A percentile compares a stretch with the other conserved stretches of the same genome.
phyloP scores from a whole-genome alignment of 2,329 filamentous ascomycete species.

The Pseudocercospora ulei region DNA sequence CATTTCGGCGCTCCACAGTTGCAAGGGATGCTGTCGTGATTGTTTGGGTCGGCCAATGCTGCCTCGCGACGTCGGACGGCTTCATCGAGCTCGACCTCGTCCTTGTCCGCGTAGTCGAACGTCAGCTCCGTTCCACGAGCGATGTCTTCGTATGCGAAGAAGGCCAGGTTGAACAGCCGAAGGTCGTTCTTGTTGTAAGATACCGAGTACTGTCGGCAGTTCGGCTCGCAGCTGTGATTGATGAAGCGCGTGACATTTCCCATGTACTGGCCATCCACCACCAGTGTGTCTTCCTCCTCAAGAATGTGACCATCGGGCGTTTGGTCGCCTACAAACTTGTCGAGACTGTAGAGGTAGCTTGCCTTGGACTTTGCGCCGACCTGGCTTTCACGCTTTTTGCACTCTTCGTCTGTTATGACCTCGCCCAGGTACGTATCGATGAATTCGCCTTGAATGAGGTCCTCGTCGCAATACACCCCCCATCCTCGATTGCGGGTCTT shows the following conservation, averaged over 20 bases:
- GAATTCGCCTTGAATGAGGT: slow-evolving; percentile 63
- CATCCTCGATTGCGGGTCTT: slow-evolving; percentile 64
- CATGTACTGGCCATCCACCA: slow-evolving; percentile 60
- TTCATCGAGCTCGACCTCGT: slow-evolving; percentile 39
- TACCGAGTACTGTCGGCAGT: slow-evolving; percentile 67
- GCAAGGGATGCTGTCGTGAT: slow-evolving; percentile 39
- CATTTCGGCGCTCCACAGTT: slow-evolving; percentile 57
- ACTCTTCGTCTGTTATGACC: slow-evolving; percentile 47
- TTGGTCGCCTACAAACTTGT: slow-evolving; percentile 53
- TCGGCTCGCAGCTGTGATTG: slow-evolving; percentile 73
- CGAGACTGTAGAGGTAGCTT: slow-evolving; percentile 68
- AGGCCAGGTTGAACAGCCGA: slow-evolving; percentile 63
- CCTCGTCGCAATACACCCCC: slow-evolving; percentile 58
- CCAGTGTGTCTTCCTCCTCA: slow-evolving; percentile 35
- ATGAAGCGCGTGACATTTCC: slow-evolving; percentile 72
- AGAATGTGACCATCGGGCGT: slow-evolving; percentile 39
- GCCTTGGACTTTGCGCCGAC: slow-evolving; percentile 51
- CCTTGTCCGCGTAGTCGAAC: slow-evolving; percentile 67
- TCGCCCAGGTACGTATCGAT: slow-evolving; percentile 68
- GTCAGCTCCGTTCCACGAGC: slow-evolving; percentile 58
- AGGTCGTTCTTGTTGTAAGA: slow-evolving; percentile 67
- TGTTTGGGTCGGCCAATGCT: slow-evolving; percentile 43
- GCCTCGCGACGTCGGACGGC: slow-evolving; percentile 30
- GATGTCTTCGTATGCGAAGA: slow-evolving; percentile 63
- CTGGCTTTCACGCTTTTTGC: slow-evolving; percentile 50